Percentiles rank a stretch among this genome's conserved stretches.
phyloP scores from a whole-genome alignment of 148 eudicot species.

The Chenopodium quinoa region DNA sequence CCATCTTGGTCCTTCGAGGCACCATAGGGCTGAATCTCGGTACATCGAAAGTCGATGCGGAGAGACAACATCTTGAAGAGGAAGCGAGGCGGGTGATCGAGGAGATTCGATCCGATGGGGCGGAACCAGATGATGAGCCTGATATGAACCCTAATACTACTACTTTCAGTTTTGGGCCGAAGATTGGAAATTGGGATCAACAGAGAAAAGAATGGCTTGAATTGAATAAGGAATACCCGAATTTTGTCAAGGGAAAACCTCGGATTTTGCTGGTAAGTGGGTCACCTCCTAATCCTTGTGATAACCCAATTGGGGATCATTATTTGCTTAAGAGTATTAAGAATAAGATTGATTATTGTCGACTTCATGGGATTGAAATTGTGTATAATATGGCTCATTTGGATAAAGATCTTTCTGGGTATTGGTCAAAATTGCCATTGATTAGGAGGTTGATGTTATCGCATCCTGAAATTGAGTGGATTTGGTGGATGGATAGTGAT shows the following conservation, averaged over 20 bases:
- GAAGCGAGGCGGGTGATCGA: constrained; percentile 49
- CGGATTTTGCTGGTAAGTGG: constrained; percentile 66
- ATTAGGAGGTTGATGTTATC: constrained; percentile 70
- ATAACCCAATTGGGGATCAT: constrained; percentile 83
- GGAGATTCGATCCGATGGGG: constrained; percentile 51
- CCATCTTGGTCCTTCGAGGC: constrained; percentile 59
- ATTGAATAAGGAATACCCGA: constrained; percentile 43
- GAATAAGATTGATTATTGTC: constrained; percentile 85
- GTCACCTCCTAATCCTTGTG: constrained; percentile 75
- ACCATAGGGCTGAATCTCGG: constrained; percentile 54
- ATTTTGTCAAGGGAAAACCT: constrained; percentile 39
- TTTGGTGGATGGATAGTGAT: constrained; percentile 95
- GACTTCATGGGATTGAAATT: constrained; percentile 77
- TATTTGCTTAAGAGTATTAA: constrained; percentile 64
- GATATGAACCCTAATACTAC: constrained; percentile 24
- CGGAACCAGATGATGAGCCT: constrained; percentile 32
- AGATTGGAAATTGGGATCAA: constrained; percentile 58
- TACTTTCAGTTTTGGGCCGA: constrained; percentile 61
- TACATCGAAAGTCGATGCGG: constrained; percentile 20
- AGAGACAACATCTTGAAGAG: constrained; percentile 25
- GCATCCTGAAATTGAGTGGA: constrained; percentile 84
- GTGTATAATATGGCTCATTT: constrained; percentile 77
- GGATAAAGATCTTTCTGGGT: constrained; percentile 68
- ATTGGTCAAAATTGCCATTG: constrained; percentile 76
- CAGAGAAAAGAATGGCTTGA: constrained; percentile 42